Evolutionary conservation across 2,329 filamentous ascomycete species (phyloP).

Genomic region (Rutstroemia sp.): DNA sequence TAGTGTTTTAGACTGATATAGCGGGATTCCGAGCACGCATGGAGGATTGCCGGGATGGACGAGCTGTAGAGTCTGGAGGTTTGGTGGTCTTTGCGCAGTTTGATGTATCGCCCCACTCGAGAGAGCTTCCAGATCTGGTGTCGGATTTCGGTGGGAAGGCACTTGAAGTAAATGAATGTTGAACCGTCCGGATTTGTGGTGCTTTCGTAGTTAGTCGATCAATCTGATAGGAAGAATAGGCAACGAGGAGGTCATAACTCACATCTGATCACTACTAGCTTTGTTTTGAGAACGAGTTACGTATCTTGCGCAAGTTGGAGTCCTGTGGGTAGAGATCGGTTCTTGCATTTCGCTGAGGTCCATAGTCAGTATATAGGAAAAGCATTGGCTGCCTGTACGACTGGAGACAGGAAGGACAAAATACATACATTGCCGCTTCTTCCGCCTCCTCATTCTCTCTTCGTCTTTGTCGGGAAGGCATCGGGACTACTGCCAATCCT

Average conservation of each 20-base stretch:
- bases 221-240: background rate
- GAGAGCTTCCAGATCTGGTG: background rate
- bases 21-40: background rate
- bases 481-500: too few species aligned
- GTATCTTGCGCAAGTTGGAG: too few species aligned
- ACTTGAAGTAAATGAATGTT: background rate
- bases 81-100: background rate
- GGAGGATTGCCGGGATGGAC: background rate
- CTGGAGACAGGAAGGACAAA: background rate
- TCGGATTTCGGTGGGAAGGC: background rate
- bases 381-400: background rate
- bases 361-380: background rate
- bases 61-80: background rate
- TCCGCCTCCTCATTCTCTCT: too few species aligned
- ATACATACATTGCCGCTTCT: too few species aligned
- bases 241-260: background rate
- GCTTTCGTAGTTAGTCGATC: background rate
- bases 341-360: background rate
- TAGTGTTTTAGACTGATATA: background rate
- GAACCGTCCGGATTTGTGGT: background rate
- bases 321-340: background rate
- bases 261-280: background rate
- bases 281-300: background rate
- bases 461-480: too few species aligned
- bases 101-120: background rate